Evolutionary conservation across 1,284 basidiomycete species (phyloP).

Genomic region (Fomitopsis schrenkii): DNA sequence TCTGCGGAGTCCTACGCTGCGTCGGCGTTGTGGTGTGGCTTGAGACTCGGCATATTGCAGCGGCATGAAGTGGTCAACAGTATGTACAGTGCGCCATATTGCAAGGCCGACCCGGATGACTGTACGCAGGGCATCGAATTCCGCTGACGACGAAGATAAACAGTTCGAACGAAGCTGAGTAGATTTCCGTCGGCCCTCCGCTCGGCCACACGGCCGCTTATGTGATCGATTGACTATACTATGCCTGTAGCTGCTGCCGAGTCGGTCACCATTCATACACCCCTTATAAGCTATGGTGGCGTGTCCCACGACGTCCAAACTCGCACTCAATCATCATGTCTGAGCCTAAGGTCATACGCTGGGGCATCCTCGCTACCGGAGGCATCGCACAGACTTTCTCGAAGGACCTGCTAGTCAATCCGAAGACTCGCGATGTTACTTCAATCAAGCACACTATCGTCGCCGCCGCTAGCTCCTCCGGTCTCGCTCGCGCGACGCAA

Average conservation of each 20-base stretch:
- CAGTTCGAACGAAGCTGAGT: neutral
- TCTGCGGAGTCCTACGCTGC: no score
- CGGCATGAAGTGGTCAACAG: neutral
- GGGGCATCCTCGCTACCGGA: conserved; percentile 1
- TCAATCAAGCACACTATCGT: neutral
- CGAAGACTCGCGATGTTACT: neutral
- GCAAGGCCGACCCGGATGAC: no score
- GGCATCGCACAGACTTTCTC: neutral
- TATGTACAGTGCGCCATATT: neutral
- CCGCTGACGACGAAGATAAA: neutral
- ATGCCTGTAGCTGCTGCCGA: neutral
- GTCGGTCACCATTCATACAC: neutral
- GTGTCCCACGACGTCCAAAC: neutral
- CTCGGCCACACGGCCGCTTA: neutral
- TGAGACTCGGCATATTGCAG: neutral
- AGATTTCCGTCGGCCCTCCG: neutral
- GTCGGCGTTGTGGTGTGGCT: no score
- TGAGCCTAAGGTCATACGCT: neutral
- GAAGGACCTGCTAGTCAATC: neutral
- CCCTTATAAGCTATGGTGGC: neutral
- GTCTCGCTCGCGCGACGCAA: neutral
- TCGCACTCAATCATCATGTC: neutral
- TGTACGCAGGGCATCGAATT: no score
- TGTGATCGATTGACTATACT: neutral
- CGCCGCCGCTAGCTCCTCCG: neutral